Evolutionary conservation across 352 stramenopile genomes (phyloP).

Genomic region (Globisporangium perplexum): DNA sequence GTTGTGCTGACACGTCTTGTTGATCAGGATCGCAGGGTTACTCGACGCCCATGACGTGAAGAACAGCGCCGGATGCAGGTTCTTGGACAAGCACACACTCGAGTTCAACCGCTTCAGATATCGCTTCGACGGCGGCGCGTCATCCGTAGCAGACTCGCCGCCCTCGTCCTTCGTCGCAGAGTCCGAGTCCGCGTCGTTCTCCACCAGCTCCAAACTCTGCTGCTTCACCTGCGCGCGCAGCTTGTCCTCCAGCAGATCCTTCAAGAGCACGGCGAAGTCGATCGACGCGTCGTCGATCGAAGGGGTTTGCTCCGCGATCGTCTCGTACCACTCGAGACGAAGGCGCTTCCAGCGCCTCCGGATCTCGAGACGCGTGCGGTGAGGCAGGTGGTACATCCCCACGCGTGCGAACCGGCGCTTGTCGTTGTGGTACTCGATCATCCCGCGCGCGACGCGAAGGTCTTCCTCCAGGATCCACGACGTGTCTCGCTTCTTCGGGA

Average conservation of each 20-base stretch:
- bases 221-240: slow-evolving; percentile 22
- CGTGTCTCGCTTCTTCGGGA: slow-evolving; percentile 25
- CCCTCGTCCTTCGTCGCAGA: slow-evolving; percentile 11
- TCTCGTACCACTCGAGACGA: slow-evolving; percentile 21
- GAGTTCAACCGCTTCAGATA: not conserved
- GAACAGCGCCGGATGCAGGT: slow-evolving; percentile 77
- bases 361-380: slow-evolving; percentile 62
- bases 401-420: slow-evolving; percentile 59
- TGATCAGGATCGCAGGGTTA: slow-evolving; percentile 48
- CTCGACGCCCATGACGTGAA: slow-evolving; percentile 84
- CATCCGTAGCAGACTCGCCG: not conserved
- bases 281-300: slow-evolving; percentile 31
- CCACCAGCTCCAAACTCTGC: slow-evolving; percentile 10
- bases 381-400: slow-evolving; percentile 47
- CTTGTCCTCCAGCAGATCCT: slow-evolving; percentile 49
- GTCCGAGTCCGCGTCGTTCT: slow-evolving; percentile 1
- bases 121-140: not conserved
- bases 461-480: slow-evolving; percentile 80
- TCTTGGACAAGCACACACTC: slow-evolving; percentile 38
- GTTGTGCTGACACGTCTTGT: slow-evolving; percentile 77
- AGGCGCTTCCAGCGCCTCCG: slow-evolving; percentile 60
- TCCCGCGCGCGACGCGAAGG: slow-evolving; percentile 60
- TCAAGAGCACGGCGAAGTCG: slow-evolving; percentile 47
- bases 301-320: slow-evolving; percentile 20
- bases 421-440: slow-evolving; percentile 60